phyloP scores from a whole-genome alignment of 495 filamentous ascomycete species.

The Lasiosphaeria hispida region DNA sequence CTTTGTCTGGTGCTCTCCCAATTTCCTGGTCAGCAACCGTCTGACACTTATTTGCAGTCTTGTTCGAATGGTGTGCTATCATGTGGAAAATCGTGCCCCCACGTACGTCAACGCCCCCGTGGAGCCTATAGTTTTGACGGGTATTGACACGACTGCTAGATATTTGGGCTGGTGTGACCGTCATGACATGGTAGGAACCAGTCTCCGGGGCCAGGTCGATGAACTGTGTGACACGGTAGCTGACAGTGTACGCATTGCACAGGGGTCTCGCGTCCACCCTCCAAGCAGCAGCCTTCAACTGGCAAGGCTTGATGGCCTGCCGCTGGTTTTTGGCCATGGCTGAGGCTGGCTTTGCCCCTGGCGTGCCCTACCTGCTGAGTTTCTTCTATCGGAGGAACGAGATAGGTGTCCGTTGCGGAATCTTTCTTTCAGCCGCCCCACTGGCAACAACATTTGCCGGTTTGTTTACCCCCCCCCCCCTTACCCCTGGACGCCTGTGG shows the following conservation, averaged over 20 bases:
- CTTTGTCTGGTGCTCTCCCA: background rate
- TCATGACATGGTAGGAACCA: constrained; percentile 21
- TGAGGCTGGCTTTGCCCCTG: constrained; percentile 69
- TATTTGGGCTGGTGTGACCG: constrained; percentile 35
- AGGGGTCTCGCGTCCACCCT: constrained; percentile 59
- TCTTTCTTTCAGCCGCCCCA: constrained; percentile 76
- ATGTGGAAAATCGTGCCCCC: constrained; percentile 71
- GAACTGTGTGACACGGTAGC: background rate
- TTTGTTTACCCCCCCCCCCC: no score
- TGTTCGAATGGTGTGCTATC: constrained; percentile 67
- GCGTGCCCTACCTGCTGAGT: constrained; percentile 69
- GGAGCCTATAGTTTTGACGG: background rate
- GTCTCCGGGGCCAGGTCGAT: background rate
- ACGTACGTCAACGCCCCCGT: constrained; percentile 19
- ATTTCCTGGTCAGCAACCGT: constrained; percentile 18
- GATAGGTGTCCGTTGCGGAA: constrained; percentile 70
- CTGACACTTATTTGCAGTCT: constrained; percentile 35
- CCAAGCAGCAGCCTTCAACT: constrained; percentile 60
- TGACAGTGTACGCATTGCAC: background rate
- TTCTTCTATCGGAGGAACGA: constrained; percentile 84
- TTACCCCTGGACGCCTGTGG: no score
- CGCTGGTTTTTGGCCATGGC: constrained; percentile 66
- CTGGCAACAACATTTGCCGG: constrained; percentile 78
- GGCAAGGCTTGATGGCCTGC: constrained; percentile 62
- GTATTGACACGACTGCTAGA: constrained; percentile 33